These are phyloP conservation scores for Pythium sp. DNA, from an alignment of 352 stramenopile genomes.

Conservation along the genomic window DNA sequence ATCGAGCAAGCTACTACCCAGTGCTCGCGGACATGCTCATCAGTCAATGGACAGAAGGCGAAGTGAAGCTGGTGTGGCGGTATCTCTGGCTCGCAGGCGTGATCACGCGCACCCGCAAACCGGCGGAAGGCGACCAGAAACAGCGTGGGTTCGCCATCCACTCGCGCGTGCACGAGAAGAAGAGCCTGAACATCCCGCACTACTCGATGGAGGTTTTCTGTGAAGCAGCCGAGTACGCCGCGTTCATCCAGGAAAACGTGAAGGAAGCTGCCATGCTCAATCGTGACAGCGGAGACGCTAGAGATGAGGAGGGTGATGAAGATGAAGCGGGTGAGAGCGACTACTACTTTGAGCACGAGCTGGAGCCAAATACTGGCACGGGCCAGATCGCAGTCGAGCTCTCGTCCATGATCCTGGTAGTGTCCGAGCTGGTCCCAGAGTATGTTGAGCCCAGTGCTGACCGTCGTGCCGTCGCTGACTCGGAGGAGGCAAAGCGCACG, in stretches of 20 bases:
- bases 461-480: slow-evolving; percentile 11
- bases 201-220: slow-evolving; percentile 73
- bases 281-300: background rate
- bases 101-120: slow-evolving; percentile 54
- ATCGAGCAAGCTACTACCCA: slow-evolving; percentile 67
- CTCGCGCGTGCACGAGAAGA: slow-evolving; percentile 70
- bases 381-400: slow-evolving; percentile 54
- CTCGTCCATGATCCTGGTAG: slow-evolving; percentile 46
- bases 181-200: slow-evolving; percentile 57
- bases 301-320: slow-evolving; percentile 17
- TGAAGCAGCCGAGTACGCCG: slow-evolving; percentile 64
- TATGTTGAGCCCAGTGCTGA: slow-evolving; percentile 26
- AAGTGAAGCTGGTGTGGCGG: slow-evolving; percentile 83
- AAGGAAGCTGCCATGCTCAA: slow-evolving; percentile 42
- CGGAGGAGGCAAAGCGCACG: slow-evolving; percentile 28
- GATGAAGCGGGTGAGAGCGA: slow-evolving; percentile 29
- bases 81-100: slow-evolving; percentile 80
- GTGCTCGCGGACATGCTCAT: slow-evolving; percentile 73
- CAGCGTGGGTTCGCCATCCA: slow-evolving; percentile 71
- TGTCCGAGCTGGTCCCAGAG: slow-evolving; percentile 38
- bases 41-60: slow-evolving; percentile 60
- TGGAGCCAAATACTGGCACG: slow-evolving; percentile 46
- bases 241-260: slow-evolving; percentile 72
- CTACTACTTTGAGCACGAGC: slow-evolving; percentile 56
- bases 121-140: slow-evolving; percentile 54